Base-by-base conservation (phyloP, 2,329 filamentous ascomycete species). In the Colletotrichum australisinense region DNA sequence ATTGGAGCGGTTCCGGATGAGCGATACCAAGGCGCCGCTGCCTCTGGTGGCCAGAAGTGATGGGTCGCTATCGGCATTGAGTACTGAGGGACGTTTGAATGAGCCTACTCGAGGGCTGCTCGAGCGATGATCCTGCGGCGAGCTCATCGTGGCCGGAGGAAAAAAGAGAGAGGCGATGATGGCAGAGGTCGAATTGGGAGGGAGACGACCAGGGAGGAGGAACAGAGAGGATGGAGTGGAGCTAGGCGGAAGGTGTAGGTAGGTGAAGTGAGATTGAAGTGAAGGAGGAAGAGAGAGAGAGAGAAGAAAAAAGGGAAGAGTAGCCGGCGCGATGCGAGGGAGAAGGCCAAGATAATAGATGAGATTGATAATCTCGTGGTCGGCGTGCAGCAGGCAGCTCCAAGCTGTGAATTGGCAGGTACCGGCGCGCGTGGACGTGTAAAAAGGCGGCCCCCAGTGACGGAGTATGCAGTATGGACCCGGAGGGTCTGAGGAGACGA, bases 11-110 rank as follows among this genome's bases (percentile, higher is more conserved):
- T 95, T 81, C 56, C 79, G 77, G 74, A 84, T 83, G 67, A 84
- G 79, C 19, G 78, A 77, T 7, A 79, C 79, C 46, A 84, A 77
- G 42, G 82, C 78, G 63, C 81, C 78, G 53, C 79, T 79, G 73
- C 80, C 77, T 73, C 78, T 78, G 56, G 81, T 76, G 35, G 87
- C 84, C 57, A 95, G 82, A 6, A 92, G 91, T 46, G 87, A 86
- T 49, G 94, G 84, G 77, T 84, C 82, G 35, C 81, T 79, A 53
- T 83, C 79, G 53, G 80, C 76, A 56, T 81, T 70, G 53, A 83
- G 78, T 63, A 81, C 79, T 6, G 79, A 77, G 19, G 75, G 73
- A 49, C 76, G 76, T 49, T 77, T 78, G 56, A 76, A 72, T 16
- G 76, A 70, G 63, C 67, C 70, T 24, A 73, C 67, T 57, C 70